Evolutionary conservation across 1,139 yeast species (phyloP).

Genomic region (Pichia inconspicua): DNA sequence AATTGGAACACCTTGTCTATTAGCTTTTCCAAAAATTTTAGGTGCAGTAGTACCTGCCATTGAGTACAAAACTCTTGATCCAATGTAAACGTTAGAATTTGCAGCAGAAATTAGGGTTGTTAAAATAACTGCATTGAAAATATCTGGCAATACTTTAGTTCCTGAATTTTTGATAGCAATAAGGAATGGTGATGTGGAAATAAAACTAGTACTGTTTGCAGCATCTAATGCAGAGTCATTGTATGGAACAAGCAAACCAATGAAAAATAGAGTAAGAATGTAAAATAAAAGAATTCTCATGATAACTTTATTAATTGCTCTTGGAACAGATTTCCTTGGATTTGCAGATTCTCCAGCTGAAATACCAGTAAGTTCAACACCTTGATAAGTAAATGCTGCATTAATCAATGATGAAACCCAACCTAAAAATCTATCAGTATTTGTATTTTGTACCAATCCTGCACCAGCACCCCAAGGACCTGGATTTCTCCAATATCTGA

Average conservation of each 20-base stretch:
- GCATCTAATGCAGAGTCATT: conserved; percentile 41
- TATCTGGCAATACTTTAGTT: conserved; percentile 58
- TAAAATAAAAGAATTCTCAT: conserved; percentile 76
- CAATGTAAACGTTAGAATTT: conserved; percentile 73
- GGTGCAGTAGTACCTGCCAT: conserved; percentile 64
- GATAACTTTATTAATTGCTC: conserved; percentile 76
- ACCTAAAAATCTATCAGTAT: conserved; percentile 53
- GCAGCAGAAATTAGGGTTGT: conserved; percentile 70
- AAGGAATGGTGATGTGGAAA: conserved; percentile 44
- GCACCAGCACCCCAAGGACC: conserved; percentile 71
- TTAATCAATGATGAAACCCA: conserved; percentile 50
- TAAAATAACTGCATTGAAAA: conserved; percentile 69
- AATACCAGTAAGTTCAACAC: conserved; percentile 77
- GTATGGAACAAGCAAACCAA: conserved; percentile 77
- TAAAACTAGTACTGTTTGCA: conserved; percentile 26
- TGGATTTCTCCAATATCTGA: conserved; percentile 88
- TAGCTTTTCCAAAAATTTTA: conserved; percentile 41
- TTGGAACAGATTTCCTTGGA: conserved; percentile 77
- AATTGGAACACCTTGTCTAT: conserved; percentile 60
- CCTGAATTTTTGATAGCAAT: conserved; percentile 61
- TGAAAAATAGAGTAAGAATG: conserved; percentile 69
- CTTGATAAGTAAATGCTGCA: conserved; percentile 75
- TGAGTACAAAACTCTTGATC: conserved; percentile 65
- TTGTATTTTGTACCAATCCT: conserved; percentile 34
- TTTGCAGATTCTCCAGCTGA: conserved; percentile 84